These are phyloP conservation scores for Goffeauzyma gilvescens DNA, from an alignment of 768 basidiomycete genomes.

Conservation along the genomic window DNA sequence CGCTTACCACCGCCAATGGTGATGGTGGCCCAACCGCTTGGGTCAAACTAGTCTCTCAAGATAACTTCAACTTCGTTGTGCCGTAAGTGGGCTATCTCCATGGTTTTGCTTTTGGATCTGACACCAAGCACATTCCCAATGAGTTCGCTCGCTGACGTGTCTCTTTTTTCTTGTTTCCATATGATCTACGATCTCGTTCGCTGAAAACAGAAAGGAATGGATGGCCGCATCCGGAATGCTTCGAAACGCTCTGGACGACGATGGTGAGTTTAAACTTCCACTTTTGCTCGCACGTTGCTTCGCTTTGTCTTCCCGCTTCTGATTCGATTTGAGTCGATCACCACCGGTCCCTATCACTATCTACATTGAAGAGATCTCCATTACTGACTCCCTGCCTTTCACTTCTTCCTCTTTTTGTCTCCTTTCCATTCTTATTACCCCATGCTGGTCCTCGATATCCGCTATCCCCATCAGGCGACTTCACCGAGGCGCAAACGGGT, in stretches of 20 bases:
- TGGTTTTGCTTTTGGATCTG: not conserved
- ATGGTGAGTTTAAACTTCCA: slow-evolving; percentile 37
- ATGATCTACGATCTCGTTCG: not conserved
- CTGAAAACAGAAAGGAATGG: slow-evolving; percentile 35
- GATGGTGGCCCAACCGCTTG: not conserved
- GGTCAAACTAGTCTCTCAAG: slow-evolving; percentile 27
- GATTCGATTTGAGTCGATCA: slow-evolving; percentile 3
- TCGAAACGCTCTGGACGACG: slow-evolving; percentile 55
- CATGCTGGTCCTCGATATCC: slow-evolving; percentile 14
- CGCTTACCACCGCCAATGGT: too few relatives aligned
- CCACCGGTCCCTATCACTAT: not conserved
- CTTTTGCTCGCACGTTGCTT: not conserved
- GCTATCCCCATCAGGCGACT: not conserved
- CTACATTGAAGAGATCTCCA: slow-evolving; percentile 1
- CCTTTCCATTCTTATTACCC: not conserved
- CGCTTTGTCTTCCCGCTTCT: not conserved
- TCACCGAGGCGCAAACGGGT: not conserved
- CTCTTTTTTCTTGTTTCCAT: not conserved
- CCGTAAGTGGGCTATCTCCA: slow-evolving; percentile 32
- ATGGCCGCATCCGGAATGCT: slow-evolving; percentile 64
- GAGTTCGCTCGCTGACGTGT: not conserved
- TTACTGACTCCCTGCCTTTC: not conserved
- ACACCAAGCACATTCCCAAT: not conserved
- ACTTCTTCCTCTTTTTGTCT: too few relatives aligned
- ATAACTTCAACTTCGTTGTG: slow-evolving; percentile 66